Evolutionary conservation across 2,329 filamentous ascomycete species (phyloP), one percentile per base, ranked within the genome.

Genomic region (Colletotrichum costaricense): DNA sequence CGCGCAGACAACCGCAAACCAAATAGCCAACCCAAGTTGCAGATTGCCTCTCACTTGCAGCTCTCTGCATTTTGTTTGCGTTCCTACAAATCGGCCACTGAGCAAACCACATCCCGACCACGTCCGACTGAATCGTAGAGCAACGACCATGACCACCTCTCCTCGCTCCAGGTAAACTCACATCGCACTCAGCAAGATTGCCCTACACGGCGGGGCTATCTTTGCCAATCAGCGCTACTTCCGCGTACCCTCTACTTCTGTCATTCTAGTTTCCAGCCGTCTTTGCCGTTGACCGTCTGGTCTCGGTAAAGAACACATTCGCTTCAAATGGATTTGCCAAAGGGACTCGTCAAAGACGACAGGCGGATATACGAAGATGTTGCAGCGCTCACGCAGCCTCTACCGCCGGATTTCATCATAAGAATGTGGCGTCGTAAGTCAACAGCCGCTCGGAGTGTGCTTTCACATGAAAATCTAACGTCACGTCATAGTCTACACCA

Each of bases 401-500:
- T 72, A 58, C 64, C 69, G 35, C 54, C 71, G 28, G 74, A 75
- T 56, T 70, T 75, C 55, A 75, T 75, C 58, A 71, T 69, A 55
- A 67, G 58, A 38, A 71, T 75, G 67, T 75, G 74, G 74, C 74
- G 71, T 38, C 65, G 74, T 75, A 68, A 72, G 74, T 75, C 26
- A 30, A 42, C 46, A 26, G 24, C 22, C 59, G 63, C 60, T 46
- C 49, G 30, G 33, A 22, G 33, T 30, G 22, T 35, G 9, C 19
- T 46, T 38, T 42, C 65, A n/a, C 26, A 55, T 22, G n/a, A 38
- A 46, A 33, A 54, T 49, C 62, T 73, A 63, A 73, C 56, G 22
- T 16, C 49, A 6, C 30, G 46, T 54, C 35, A 22, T 75, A 92
- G 90, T 90, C 5, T 92, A 91, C 76, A 90, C 90, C 12, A 90